Evolutionary conservation across 306 rosid species (phyloP), one percentile per base, ranked within the genome.

Genomic region (Hippophae rhamnoides): DNA sequence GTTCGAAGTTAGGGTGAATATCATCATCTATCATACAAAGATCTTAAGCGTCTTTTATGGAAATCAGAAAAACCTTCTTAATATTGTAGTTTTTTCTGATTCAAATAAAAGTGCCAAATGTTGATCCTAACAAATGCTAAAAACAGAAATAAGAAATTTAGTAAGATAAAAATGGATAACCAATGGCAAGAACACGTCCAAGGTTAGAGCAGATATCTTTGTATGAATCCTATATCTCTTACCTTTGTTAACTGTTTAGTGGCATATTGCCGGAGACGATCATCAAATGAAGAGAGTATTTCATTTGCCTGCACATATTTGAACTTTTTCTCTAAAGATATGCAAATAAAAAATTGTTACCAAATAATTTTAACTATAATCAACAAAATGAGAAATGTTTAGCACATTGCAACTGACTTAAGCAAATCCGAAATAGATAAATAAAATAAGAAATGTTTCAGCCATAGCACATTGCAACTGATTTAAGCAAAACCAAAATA

Each of bases 211-310:
- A 25, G 46, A 10, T 9, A 56, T 38, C 45, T 48, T 47, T 41
- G 3, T 13, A 54, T 31, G 42, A 27, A 63, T 60, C 44, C 68
- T 51, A 54, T 43, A 52, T 54, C 56, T 57, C 76, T 76, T 63
- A 88, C 99, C 94, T 88, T 88, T 26, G 85, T 92, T 75, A 92
- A 71, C 71, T 92, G 99, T 5, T 77, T 82, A 54, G 86, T 82
- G 56, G 97, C 99, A 70, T 92, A 88, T 6, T 3, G 87, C 72
- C 97, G 78, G 54, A 93, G 85, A 53, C 90, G 85, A 59, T 69
- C 94, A 58, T 93, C 99, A 57, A 93, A 93, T 51, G 99, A 83
- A 58, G 99, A 93, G 66, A 93, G 72, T 75, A 93, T 88, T 74
- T 92, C 97, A 26, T 84, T 92, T 67, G 96, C 99, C 99, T 92